Evolutionary conservation across 139 green algal genomes (phyloP).

Genomic region (Closterium sp.): DNA sequence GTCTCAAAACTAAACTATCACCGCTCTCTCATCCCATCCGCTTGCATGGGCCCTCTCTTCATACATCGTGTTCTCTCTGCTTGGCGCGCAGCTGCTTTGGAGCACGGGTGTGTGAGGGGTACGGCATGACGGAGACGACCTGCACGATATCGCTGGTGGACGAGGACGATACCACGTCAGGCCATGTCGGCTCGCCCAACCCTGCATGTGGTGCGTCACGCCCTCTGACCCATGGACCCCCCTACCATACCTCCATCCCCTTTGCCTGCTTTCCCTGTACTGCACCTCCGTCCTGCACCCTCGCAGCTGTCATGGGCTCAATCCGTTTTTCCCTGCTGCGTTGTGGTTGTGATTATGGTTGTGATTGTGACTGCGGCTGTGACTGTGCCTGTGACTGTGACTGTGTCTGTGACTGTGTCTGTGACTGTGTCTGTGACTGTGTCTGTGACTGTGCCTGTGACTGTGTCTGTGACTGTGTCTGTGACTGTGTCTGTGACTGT

Average conservation of each 20-base stretch:
- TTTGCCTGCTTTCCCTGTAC: neutral
- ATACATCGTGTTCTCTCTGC: neutral
- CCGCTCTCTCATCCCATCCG: neutral
- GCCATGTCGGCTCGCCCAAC: conserved; percentile 55
- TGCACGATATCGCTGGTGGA: conserved; percentile 72
- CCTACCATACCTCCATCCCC: neutral
- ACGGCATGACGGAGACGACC: conserved; percentile 78
- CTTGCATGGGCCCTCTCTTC: neutral
- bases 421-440: neutral
- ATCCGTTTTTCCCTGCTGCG: neutral
- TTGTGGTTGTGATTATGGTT: too few relatives aligned
- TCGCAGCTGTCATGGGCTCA: neutral
- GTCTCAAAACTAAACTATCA: too few relatives aligned
- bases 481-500: neutral
- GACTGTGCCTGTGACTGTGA: too few relatives aligned
- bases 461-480: neutral
- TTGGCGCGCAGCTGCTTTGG: conserved; percentile 53
- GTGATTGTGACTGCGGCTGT: too few relatives aligned
- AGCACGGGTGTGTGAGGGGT: conserved; percentile 62
- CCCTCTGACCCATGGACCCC: neutral
- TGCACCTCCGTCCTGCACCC: neutral
- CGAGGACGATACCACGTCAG: conserved; percentile 43
- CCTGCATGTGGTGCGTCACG: conserved; percentile 40
- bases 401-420: neutral
- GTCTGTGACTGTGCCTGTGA: neutral